A percentile compares a stretch with the other conserved stretches of the same genome.
Conservation (phyloP, 257 asterid species). For the Verbascum thapsus region DNA sequence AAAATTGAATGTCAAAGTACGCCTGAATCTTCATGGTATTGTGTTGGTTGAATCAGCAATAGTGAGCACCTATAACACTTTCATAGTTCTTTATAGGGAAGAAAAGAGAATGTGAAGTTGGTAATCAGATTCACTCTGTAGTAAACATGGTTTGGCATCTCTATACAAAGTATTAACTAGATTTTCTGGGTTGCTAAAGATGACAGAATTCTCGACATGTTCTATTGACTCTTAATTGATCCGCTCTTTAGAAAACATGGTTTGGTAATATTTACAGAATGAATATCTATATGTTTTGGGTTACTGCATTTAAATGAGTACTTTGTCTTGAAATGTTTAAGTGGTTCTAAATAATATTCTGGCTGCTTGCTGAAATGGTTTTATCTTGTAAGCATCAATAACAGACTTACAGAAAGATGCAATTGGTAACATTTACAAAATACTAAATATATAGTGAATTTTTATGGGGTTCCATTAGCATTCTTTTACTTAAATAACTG, state of each 20-base stretch:
- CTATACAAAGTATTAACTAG: neutral
- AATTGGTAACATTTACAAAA: neutral
- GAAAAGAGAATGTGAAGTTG: neutral
- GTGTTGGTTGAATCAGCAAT: conserved; percentile 81
- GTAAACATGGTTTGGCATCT: neutral
- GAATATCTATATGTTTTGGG: no score
- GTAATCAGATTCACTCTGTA: neutral
- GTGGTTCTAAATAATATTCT: neutral
- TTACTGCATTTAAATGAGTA: no score
- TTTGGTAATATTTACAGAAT: no score
- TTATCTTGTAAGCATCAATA: neutral
- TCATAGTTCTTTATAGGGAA: neutral
- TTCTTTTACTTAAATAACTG: neutral
- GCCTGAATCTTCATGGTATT: conserved; percentile 85
- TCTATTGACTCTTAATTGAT: no score
- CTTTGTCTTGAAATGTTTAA: neutral
- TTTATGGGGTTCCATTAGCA: neutral
- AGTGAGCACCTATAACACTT: conserved; percentile 43
- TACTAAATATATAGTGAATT: neutral
- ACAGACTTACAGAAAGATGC: neutral
- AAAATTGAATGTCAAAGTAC: conserved; percentile 76
- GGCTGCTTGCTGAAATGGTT: neutral
- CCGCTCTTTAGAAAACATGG: no score
- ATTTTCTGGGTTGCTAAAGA: neutral
- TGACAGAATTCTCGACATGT: no score